A percentile compares a stretch with the other conserved stretches of the same genome.
Evolutionary conservation across 169 alveolate species (phyloP).

Genomic region (Babesia bovis): DNA sequence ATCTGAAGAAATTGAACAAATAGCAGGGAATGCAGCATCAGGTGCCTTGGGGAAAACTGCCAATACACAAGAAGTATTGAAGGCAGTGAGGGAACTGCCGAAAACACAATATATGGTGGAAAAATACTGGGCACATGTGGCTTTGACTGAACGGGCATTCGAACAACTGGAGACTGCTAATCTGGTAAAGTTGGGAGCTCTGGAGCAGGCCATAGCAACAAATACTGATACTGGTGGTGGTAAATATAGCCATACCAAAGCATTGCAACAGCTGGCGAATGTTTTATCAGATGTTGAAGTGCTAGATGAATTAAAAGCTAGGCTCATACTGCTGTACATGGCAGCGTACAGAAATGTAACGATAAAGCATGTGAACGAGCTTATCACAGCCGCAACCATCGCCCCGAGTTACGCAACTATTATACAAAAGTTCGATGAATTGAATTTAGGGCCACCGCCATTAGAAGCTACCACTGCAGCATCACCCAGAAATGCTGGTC

Average conservation of each 20-base stretch:
- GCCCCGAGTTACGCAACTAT: not conserved
- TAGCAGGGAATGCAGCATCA: constrained; percentile 65
- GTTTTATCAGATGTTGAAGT: constrained; percentile 37
- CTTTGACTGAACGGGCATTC: constrained; percentile 73
- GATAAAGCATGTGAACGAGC: not conserved
- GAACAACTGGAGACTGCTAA: constrained; percentile 58
- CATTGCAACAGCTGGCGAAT: constrained; percentile 21
- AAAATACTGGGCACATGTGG: constrained; percentile 80
- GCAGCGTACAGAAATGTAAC: constrained; percentile 50
- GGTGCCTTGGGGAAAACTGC: constrained; percentile 22
- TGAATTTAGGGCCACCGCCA: not conserved
- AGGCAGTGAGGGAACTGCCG: constrained; percentile 76
- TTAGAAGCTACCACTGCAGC: not conserved
- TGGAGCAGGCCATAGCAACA: constrained; percentile 80
- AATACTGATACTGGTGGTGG: constrained; percentile 76
- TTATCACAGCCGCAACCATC: constrained; percentile 7
- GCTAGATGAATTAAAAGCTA: constrained; percentile 62
- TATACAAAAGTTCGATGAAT: not conserved
- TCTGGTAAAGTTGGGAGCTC: constrained; percentile 65
- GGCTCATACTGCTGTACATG: constrained; percentile 72
- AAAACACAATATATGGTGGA: constrained; percentile 76
- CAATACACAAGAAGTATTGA: constrained; percentile 45
- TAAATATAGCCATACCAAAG: constrained; percentile 52
- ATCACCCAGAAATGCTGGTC: not conserved
- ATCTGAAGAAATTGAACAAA: constrained; percentile 72